Conservation (phyloP, 1,139 yeast genomes). For the Suhomyces panamericanus region DNA sequence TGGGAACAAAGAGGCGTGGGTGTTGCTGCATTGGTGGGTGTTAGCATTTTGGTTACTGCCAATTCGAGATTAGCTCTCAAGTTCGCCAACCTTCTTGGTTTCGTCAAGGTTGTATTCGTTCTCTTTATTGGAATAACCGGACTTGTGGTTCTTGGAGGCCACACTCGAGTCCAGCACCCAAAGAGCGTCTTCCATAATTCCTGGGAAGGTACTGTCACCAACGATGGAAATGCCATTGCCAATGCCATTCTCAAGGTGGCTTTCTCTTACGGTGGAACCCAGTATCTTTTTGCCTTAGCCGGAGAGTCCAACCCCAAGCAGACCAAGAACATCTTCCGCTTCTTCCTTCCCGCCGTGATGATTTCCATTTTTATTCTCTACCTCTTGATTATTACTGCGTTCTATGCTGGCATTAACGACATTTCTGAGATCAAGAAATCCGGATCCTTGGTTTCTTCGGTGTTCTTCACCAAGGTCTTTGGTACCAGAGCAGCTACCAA, state of each 20-base stretch:
- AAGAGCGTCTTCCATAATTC: conserved; percentile 35
- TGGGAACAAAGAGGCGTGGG: conserved; percentile 49
- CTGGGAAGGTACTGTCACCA: conserved; percentile 41
- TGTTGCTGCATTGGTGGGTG: conserved; percentile 33
- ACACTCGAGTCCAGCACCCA: conserved; percentile 35
- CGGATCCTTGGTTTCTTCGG: conserved; percentile 21
- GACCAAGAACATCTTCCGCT: conserved; percentile 31
- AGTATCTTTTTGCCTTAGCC: conserved; percentile 40
- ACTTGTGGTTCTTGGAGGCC: conserved; percentile 36
- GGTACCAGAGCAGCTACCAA: conserved; percentile 31
- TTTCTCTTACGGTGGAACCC: conserved; percentile 43
- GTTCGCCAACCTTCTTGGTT: conserved; percentile 38
- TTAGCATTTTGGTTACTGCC: conserved; percentile 27
- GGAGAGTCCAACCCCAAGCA: conserved; percentile 36
- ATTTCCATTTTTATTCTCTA: conserved; percentile 36
- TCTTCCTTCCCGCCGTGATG: conserved; percentile 37
- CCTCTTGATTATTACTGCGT: conserved; percentile 38
- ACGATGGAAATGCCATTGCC: conserved; percentile 41
- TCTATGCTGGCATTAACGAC: conserved; percentile 36
- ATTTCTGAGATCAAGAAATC: conserved; percentile 32
- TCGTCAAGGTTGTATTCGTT: conserved; percentile 39
- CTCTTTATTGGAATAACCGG: conserved; percentile 27
- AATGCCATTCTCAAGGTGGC: conserved; percentile 45
- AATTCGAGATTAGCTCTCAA: conserved; percentile 35
- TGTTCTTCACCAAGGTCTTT: conserved; percentile 31